Evolutionary conservation across 202 grass and related monocot species (phyloP).

Genomic region (Setaria viridis): DNA sequence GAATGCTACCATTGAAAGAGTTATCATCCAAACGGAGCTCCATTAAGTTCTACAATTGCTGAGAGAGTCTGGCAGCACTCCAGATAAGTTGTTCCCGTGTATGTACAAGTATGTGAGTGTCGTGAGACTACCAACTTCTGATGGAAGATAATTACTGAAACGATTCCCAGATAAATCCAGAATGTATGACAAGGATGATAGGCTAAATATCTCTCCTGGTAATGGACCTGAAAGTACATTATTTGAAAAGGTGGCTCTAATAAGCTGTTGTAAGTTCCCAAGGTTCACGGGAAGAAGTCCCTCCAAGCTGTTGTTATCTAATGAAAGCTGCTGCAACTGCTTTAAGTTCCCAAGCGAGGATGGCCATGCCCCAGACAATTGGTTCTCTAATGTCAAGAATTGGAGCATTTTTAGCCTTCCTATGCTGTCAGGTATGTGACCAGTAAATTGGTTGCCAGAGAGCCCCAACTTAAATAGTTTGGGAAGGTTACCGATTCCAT

Average conservation of each 20-base stretch:
- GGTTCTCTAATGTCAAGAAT: conserved; percentile 1
- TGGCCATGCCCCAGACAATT: conserved; percentile 41
- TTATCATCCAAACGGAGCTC: conserved; percentile 47
- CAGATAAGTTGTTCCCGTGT: conserved; percentile 47
- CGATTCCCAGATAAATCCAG: conserved; percentile 39
- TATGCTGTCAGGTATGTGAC: conserved; percentile 42
- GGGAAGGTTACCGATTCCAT: conserved; percentile 46
- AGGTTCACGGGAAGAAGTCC: conserved; percentile 49
- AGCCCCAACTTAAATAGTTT: conserved; percentile 33
- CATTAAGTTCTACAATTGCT: conserved; percentile 34
- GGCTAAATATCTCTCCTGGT: conserved; percentile 37
- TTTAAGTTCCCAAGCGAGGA: conserved; percentile 48
- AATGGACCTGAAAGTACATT: conserved; percentile 40
- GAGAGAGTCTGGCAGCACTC: conserved; percentile 34
- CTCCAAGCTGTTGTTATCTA: conserved; percentile 32
- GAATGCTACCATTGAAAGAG: conserved; percentile 42
- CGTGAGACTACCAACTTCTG: conserved; percentile 37
- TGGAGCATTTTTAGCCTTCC: conserved; percentile 38
- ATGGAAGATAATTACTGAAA: conserved; percentile 39
- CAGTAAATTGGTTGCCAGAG: conserved; percentile 36
- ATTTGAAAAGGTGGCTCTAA: conserved; percentile 12
- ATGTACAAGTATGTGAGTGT: conserved; percentile 37
- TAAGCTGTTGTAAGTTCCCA: conserved; percentile 32
- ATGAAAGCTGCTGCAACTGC: not conserved
- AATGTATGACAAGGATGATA: conserved; percentile 28